These are phyloP conservation scores for Stachybotrys elegans DNA, from an alignment of 2,329 filamentous ascomycete species.

Conservation along the genomic window DNA sequence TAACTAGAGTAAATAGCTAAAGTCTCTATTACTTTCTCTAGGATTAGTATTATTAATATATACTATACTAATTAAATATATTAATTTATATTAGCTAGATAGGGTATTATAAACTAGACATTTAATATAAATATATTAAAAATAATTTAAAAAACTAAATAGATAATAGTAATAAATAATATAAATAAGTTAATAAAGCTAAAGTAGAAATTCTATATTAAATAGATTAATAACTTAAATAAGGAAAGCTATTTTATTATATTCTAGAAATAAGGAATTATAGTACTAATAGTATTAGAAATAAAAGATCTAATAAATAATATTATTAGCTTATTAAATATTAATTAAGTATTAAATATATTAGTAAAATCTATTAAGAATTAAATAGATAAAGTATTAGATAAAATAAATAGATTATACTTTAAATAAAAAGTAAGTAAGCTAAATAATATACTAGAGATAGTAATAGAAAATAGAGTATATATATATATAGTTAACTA, in stretches of 20 bases:
- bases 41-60: background rate
- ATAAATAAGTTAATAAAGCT: background rate
- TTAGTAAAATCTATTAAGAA: background rate
- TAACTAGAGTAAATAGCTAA: background rate
- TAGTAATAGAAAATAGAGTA: background rate
- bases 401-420: background rate
- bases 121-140: background rate
- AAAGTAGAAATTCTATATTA: background rate
- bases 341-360: background rate
- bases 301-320: background rate
- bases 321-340: background rate
- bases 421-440: background rate
- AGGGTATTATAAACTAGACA: background rate
- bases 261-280: background rate
- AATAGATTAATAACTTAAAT: background rate
- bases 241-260: background rate
- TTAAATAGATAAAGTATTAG: background rate
- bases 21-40: background rate
- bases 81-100: background rate
- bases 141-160: too few relatives aligned
- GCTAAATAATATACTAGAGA: slow-evolving; percentile 2
- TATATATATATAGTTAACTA: background rate
- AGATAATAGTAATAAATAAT: background rate
- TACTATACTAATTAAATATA: background rate
- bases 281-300: slow-evolving; percentile 4